These are phyloP conservation scores for Solanum pinnatisectum DNA, from an alignment of 257 asterid genomes.

Conservation along the genomic window DNA sequence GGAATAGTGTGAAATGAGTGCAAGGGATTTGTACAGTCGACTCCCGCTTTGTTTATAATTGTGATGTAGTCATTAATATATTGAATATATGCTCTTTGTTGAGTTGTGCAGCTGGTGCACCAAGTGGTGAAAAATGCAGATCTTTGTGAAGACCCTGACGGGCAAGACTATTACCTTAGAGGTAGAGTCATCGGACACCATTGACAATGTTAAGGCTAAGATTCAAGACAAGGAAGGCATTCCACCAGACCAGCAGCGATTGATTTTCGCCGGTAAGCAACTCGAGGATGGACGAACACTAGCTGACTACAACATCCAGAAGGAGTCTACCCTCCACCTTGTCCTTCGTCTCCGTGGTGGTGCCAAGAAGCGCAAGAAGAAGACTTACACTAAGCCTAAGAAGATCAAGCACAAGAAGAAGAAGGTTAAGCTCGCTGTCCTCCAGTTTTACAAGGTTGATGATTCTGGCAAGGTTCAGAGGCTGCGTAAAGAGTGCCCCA, in stretches of 20 bases:
- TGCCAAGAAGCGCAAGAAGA: conserved; percentile 33
- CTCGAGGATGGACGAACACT: conserved; percentile 32
- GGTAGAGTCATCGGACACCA: conserved; percentile 29
- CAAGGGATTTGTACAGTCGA: neutral
- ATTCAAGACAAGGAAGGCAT: conserved; percentile 31
- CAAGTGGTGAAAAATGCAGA: conserved; percentile 19
- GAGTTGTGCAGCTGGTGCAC: neutral
- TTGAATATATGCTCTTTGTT: neutral
- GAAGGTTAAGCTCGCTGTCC: conserved; percentile 29
- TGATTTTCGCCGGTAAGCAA: conserved; percentile 30
- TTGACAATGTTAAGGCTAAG: conserved; percentile 28
- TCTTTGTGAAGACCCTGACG: conserved; percentile 33
- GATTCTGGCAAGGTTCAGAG: conserved; percentile 31
- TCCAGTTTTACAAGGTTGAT: conserved; percentile 29
- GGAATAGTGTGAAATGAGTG: neutral
- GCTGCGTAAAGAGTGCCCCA: conserved; percentile 31
- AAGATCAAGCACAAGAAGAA: conserved; percentile 33
- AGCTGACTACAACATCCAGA: conserved; percentile 36
- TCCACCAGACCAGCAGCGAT: conserved; percentile 27
- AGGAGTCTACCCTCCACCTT: conserved; percentile 33
- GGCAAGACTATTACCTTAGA: conserved; percentile 36
- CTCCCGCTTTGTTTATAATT: neutral
- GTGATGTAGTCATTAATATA: neutral
- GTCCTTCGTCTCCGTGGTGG: conserved; percentile 37
- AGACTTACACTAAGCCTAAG: conserved; percentile 36